Conservation (phyloP, 495 filamentous ascomycete species). For the Tuber brumale region DNA sequence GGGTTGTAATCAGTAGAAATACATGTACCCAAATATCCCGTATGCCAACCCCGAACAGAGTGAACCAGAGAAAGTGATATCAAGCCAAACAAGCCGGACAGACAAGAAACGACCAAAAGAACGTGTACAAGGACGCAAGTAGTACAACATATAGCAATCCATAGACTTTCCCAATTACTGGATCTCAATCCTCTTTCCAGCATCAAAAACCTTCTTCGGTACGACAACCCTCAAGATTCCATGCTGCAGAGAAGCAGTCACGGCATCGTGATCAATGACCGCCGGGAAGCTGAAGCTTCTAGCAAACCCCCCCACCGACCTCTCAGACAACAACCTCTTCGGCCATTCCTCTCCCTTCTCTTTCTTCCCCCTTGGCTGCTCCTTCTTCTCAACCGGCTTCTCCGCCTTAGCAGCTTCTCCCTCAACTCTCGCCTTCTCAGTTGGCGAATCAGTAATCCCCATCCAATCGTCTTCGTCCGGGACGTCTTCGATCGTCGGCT, state of each 20-base stretch:
- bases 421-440: constrained; percentile 38
- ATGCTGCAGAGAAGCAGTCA: constrained; percentile 69
- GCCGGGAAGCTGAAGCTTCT: constrained; percentile 72
- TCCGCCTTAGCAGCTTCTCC: constrained; percentile 30
- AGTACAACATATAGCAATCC: not conserved
- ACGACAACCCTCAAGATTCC: constrained; percentile 67
- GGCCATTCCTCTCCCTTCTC: constrained; percentile 44
- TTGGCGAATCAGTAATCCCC: constrained; percentile 24
- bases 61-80: not conserved
- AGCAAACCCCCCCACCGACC: constrained; percentile 70
- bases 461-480: constrained; percentile 43
- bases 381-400: constrained; percentile 41
- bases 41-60: not conserved
- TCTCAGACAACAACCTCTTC: constrained; percentile 67
- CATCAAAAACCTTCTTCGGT: constrained; percentile 59
- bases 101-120: constrained; percentile 4
- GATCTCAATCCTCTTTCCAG: constrained; percentile 54
- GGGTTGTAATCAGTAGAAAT: not conserved
- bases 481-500: constrained; percentile 41
- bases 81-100: not conserved
- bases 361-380: constrained; percentile 43
- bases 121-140: not conserved
- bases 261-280: constrained; percentile 71
- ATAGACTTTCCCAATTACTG: constrained; percentile 44
- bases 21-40: not conserved